Evolutionary conservation across 1,284 basidiomycete genomes (phyloP).

Genomic region (Malassezia restricta): DNA sequence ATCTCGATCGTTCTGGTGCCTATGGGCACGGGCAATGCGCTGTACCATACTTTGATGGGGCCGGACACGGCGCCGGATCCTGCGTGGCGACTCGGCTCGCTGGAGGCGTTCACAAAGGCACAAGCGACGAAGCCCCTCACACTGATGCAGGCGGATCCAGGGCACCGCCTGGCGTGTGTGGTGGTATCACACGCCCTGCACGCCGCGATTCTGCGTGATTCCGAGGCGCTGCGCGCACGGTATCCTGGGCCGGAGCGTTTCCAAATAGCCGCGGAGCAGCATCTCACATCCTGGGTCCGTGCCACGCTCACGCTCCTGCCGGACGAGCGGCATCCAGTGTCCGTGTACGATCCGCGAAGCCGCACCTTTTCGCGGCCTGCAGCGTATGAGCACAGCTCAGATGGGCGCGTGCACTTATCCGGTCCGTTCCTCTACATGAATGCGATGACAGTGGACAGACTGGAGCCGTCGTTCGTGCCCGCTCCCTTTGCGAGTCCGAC

Average conservation of each 20-base stretch:
- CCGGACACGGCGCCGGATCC: neutral
- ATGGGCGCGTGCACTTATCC: conserved; percentile 16
- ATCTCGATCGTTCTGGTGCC: conserved; percentile 51
- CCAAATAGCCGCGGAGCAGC: conserved; percentile 67
- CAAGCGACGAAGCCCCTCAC: neutral
- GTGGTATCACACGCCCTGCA: conserved; percentile 59
- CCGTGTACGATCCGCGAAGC: conserved; percentile 55
- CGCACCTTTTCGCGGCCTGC: conserved; percentile 48
- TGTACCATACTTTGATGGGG: conserved; percentile 57
- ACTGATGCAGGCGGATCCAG: neutral
- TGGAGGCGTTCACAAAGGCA: neutral
- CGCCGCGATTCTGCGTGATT: conserved; percentile 61
- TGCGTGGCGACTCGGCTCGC: conserved; percentile 7
- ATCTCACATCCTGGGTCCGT: conserved; percentile 61
- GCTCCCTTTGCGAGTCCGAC: conserved; percentile 52
- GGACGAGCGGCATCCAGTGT: conserved; percentile 45
- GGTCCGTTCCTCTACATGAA: conserved; percentile 73
- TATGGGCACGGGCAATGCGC: conserved; percentile 82
- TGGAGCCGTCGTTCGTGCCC: conserved; percentile 69
- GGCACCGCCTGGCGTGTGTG: conserved; percentile 45
- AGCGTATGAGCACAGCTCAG: neutral
- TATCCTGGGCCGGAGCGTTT: conserved; percentile 70
- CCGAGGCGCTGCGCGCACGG: conserved; percentile 55
- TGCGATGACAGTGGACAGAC: conserved; percentile 65
- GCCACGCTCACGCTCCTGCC: conserved; percentile 54